Percentiles rank a stretch among this genome's conserved stretches.
These are phyloP conservation scores for Ophiognomonia clavigignenti-juglandacearum DNA, from an alignment of 2,329 filamentous ascomycete species.

Conservation along the genomic window DNA sequence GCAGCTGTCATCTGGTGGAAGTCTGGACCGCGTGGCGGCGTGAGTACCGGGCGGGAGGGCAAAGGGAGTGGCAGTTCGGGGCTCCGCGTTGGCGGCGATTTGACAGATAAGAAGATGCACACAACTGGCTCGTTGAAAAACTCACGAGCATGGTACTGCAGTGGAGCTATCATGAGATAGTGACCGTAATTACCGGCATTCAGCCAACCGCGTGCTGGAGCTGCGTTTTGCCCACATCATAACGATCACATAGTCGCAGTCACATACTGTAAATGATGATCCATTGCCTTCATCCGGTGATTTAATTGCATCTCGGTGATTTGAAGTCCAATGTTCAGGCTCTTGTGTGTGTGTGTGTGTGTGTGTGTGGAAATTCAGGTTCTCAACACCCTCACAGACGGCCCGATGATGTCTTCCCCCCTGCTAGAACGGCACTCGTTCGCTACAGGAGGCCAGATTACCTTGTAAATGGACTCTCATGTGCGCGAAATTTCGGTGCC, in stretches of 20 bases:
- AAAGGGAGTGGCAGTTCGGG: neutral
- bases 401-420: neutral
- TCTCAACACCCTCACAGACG: slow-evolving; percentile 1
- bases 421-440: neutral
- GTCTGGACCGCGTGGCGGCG: neutral
- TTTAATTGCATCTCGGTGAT: neutral
- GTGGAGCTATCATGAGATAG: neutral
- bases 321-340: neutral
- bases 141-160: neutral
- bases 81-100: neutral
- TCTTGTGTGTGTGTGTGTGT: no score
- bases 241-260: slow-evolving; percentile 1
- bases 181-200: neutral
- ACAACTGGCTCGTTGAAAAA: neutral
- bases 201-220: slow-evolving; percentile 2
- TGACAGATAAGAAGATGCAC: neutral
- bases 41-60: no score
- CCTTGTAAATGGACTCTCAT: neutral
- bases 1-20: slow-evolving; percentile 12
- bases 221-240: neutral
- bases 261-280: neutral
- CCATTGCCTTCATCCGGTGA: neutral
- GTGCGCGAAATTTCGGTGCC: neutral
- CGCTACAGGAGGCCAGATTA: neutral
- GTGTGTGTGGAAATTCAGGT: no score